Evolutionary conservation across 768 basidiomycete species (phyloP).

Genomic region (Suillus tomentosus): DNA sequence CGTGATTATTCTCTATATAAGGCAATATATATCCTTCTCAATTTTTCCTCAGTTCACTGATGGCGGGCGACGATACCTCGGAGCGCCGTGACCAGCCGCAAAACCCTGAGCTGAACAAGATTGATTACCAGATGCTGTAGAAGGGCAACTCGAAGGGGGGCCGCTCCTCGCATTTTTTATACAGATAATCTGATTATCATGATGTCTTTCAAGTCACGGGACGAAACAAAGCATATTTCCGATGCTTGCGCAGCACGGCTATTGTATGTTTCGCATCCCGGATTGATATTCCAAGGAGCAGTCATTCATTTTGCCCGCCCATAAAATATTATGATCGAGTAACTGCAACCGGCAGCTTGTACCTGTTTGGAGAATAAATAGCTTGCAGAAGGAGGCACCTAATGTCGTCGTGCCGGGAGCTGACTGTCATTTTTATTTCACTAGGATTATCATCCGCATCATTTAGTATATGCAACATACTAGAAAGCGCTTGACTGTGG

Average conservation of each 20-base stretch:
- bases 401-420: not conserved
- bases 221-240: conserved; percentile 7
- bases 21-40: too few species aligned
- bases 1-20: too few species aligned
- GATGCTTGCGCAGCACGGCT: not conserved
- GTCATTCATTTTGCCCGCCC: conserved; percentile 9
- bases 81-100: not conserved
- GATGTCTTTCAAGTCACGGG: conserved; percentile 1
- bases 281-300: conserved; percentile 1
- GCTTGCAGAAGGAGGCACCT: not conserved
- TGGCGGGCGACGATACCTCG: not conserved
- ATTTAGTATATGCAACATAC: not conserved
- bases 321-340: conserved; percentile 9
- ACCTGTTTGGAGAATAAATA: conserved; percentile 7
- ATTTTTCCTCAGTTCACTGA: too few species aligned
- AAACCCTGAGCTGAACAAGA: not conserved
- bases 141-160: not conserved
- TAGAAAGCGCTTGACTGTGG: not conserved
- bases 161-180: not conserved
- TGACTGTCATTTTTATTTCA: not conserved
- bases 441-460: not conserved
- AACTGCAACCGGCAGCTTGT: not conserved
- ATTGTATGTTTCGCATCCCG: conserved; percentile 3
- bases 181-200: not conserved
- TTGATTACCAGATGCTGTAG: not conserved